phyloP scores from a whole-genome alignment of 371 early-diverging fungal genomes.

The Phascolomyces articulosus region DNA sequence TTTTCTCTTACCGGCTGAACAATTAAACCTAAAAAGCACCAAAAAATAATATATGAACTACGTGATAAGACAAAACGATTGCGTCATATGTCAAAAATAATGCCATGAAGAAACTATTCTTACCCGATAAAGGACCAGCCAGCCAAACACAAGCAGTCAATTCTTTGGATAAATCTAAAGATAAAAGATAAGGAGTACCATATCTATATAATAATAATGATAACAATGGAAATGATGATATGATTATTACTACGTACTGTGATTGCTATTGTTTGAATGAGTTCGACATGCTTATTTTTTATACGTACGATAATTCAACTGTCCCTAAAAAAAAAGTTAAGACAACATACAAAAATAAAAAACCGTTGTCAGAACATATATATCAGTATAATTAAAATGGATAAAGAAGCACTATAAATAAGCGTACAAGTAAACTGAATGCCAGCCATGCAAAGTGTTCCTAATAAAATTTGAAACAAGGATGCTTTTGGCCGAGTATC shows the following conservation, averaged over 20 bases:
- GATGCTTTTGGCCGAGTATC: constrained; percentile 2
- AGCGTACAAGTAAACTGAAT: constrained; percentile 10
- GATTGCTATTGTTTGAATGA: too few species aligned
- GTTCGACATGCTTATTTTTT: too few species aligned
- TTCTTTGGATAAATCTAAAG: constrained; percentile 68
- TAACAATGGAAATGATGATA: too few species aligned
- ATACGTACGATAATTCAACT: constrained; percentile 56
- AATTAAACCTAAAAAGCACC: constrained; percentile 36
- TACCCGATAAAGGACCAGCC: constrained; percentile 83
- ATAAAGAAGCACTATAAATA: neutral
- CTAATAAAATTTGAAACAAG: neutral
- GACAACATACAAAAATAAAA: neutral
- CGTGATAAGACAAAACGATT: neutral
- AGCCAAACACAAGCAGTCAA: constrained; percentile 76
- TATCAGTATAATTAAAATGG: constrained; percentile 1
- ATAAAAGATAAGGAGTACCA: constrained; percentile 78
- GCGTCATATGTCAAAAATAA: neutral
- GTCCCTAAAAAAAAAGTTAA: constrained; percentile 42
- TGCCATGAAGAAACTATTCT: neutral
- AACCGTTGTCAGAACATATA: neutral
- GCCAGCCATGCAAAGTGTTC: constrained; percentile 5
- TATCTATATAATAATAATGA: too few species aligned
- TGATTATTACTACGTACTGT: too few species aligned
- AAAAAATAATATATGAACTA: neutral
- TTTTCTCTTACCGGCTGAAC: constrained; percentile 26